Evolutionary conservation across 1,139 yeast genomes (phyloP).

Genomic region (Casaregolazyma lundiana): DNA sequence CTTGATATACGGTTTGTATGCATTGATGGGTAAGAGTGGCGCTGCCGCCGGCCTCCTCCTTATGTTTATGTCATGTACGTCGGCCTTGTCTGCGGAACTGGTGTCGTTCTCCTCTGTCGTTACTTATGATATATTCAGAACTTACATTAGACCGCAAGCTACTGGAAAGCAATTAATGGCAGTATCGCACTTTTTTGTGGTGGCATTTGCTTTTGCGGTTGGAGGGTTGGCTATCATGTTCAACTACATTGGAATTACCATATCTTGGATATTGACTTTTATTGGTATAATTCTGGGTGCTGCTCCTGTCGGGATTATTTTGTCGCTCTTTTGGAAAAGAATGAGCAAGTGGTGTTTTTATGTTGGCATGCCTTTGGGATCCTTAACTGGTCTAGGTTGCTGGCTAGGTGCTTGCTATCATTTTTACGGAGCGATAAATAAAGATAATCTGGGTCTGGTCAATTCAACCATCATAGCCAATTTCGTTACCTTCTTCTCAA

Average conservation of each 20-base stretch:
- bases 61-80: slow-evolving; percentile 70
- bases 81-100: slow-evolving; percentile 62
- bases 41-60: slow-evolving; percentile 70
- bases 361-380: slow-evolving; percentile 44
- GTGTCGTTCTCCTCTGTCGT: slow-evolving; percentile 77
- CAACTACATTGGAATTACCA: slow-evolving; percentile 69
- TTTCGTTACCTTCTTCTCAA: slow-evolving; percentile 40
- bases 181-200: slow-evolving; percentile 60
- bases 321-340: slow-evolving; percentile 61
- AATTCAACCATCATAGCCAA: slow-evolving; percentile 83
- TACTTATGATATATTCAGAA: slow-evolving; percentile 77
- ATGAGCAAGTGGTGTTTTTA: slow-evolving; percentile 47
- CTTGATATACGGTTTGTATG: slow-evolving; percentile 77
- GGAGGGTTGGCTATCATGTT: slow-evolving; percentile 76
- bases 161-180: slow-evolving; percentile 62
- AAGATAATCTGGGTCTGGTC: slow-evolving; percentile 64
- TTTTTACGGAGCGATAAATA: slow-evolving; percentile 26
- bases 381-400: slow-evolving; percentile 40
- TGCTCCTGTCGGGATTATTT: slow-evolving; percentile 71
- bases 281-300: slow-evolving; percentile 77
- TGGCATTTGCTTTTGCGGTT: slow-evolving; percentile 64
- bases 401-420: slow-evolving; percentile 44
- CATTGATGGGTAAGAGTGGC: slow-evolving; percentile 77
- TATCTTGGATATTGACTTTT: slow-evolving; percentile 79
- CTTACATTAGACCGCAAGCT: slow-evolving; percentile 71